Conservation (phyloP, 129 eudicot species). For the Artemisia annua region DNA sequence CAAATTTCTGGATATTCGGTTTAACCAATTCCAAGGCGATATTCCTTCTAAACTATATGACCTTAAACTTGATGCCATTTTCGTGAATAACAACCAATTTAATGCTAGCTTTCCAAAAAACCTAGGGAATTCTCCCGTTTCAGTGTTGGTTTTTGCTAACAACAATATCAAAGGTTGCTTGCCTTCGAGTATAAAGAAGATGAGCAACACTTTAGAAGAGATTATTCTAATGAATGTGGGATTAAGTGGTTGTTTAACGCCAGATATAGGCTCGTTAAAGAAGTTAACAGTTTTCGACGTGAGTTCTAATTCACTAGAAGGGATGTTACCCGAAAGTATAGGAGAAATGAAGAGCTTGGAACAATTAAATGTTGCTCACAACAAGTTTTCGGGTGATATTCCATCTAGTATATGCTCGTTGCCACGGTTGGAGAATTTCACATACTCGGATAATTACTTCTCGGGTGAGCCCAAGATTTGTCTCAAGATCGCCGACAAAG, state of each 20-base stretch:
- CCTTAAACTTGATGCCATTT: conserved; percentile 72
- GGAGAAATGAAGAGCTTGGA: conserved; percentile 70
- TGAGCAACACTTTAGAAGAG: conserved; percentile 61
- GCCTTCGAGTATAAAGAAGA: conserved; percentile 56
- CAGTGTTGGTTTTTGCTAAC: conserved; percentile 73
- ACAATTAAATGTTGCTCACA: conserved; percentile 72
- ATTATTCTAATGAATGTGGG: conserved; percentile 60
- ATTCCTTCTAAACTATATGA: conserved; percentile 61
- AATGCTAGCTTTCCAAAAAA: conserved; percentile 39
- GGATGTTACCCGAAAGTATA: conserved; percentile 58
- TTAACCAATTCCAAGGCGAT: conserved; percentile 51
- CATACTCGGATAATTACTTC: conserved; percentile 70
- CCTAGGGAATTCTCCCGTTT: conserved; percentile 68
- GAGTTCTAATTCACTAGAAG: conserved; percentile 55
- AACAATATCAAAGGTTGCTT: conserved; percentile 69
- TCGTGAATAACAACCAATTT: conserved; percentile 72
- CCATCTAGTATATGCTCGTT: conserved; percentile 71
- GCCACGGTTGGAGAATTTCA: conserved; percentile 75
- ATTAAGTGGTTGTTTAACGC: conserved; percentile 60
- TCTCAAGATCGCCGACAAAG: conserved; percentile 48
- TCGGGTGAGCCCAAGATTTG: conserved; percentile 52
- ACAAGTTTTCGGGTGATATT: conserved; percentile 62
- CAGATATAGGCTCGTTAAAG: conserved; percentile 53
- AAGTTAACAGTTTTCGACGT: conserved; percentile 72
- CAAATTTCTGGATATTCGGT: conserved; percentile 63